Conservation (phyloP, 2,329 filamentous ascomycete genomes). For the Ophiostoma himal-ulmi region DNA sequence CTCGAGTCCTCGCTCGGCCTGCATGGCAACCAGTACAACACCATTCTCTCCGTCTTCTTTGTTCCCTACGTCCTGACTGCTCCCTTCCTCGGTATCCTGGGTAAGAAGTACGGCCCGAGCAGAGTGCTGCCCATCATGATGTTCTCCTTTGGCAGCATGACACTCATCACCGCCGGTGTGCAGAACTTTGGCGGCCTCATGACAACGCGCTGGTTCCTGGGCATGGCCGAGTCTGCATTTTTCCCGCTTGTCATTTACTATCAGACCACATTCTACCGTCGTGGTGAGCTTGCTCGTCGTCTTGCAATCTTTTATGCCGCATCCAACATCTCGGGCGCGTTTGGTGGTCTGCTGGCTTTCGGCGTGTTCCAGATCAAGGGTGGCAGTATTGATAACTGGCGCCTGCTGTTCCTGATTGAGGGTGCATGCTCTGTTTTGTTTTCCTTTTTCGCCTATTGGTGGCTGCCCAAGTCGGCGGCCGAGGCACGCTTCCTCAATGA, state of each 20-base stretch:
- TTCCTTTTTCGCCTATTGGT: constrained; percentile 60
- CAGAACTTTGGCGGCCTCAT: constrained; percentile 24
- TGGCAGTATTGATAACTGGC: constrained; percentile 39
- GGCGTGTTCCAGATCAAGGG: constrained; percentile 44
- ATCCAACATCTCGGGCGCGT: constrained; percentile 26
- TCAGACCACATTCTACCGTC: constrained; percentile 64
- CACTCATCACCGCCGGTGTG: constrained; percentile 53
- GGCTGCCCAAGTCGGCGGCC: constrained; percentile 58
- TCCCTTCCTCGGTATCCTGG: constrained; percentile 53
- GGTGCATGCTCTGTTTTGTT: constrained; percentile 54
- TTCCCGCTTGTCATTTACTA: constrained; percentile 34
- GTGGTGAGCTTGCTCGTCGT: constrained; percentile 63
- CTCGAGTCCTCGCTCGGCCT: constrained; percentile 19
- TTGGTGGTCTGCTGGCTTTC: constrained; percentile 34
- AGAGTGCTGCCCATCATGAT: constrained; percentile 65
- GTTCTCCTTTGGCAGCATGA: constrained; percentile 58
- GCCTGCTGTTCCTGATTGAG: constrained; percentile 51
- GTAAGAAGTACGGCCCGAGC: constrained; percentile 64
- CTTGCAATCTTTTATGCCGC: constrained; percentile 55
- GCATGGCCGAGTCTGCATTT: constrained; percentile 44
- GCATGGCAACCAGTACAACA: constrained; percentile 50
- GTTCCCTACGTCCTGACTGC: constrained; percentile 68
- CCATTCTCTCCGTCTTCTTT: constrained; percentile 67
- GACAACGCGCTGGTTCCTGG: constrained; percentile 59
- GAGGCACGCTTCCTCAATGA: constrained; percentile 56